These are phyloP conservation scores for Monosporozyma yasuniensis DNA, from an alignment of 805 yeast species.

Conservation along the genomic window DNA sequence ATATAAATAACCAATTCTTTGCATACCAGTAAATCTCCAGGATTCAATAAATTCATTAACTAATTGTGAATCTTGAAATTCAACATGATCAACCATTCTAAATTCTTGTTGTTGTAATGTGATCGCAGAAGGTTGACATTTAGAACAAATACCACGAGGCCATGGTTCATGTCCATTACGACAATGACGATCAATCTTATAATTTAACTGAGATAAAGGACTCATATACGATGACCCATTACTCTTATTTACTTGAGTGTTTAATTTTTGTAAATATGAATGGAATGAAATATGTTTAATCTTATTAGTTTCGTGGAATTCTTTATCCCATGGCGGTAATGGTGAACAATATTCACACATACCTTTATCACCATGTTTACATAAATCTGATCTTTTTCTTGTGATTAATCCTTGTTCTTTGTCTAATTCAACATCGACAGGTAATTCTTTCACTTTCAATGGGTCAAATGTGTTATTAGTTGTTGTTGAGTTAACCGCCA, in stretches of 20 bases:
- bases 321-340: slow-evolving; percentile 86
- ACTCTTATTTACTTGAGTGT: slow-evolving; percentile 56
- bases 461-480: slow-evolving; percentile 4
- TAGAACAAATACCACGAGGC: slow-evolving; percentile 91
- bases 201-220: slow-evolving; percentile 68
- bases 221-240: slow-evolving; percentile 62
- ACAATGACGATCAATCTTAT: slow-evolving; percentile 53
- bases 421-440: slow-evolving; percentile 60
- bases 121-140: slow-evolving; percentile 94
- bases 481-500: not conserved
- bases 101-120: slow-evolving; percentile 83
- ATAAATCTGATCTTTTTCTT: slow-evolving; percentile 51
- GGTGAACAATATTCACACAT: slow-evolving; percentile 98
- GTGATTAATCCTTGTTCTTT: slow-evolving; percentile 62
- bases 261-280: slow-evolving; percentile 65
- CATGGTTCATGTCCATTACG: slow-evolving; percentile 81
- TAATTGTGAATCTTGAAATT: slow-evolving; percentile 64
- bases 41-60: slow-evolving; percentile 79
- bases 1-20: slow-evolving; percentile 75
- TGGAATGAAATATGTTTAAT: slow-evolving; percentile 88
- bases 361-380: slow-evolving; percentile 86
- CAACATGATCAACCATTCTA: slow-evolving; percentile 97
- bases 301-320: slow-evolving; percentile 60
- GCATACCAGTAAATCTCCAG: slow-evolving; percentile 86
- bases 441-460: slow-evolving; percentile 40